Conservation (phyloP, 148 eudicot genomes). For the Cornus controversa region DNA sequence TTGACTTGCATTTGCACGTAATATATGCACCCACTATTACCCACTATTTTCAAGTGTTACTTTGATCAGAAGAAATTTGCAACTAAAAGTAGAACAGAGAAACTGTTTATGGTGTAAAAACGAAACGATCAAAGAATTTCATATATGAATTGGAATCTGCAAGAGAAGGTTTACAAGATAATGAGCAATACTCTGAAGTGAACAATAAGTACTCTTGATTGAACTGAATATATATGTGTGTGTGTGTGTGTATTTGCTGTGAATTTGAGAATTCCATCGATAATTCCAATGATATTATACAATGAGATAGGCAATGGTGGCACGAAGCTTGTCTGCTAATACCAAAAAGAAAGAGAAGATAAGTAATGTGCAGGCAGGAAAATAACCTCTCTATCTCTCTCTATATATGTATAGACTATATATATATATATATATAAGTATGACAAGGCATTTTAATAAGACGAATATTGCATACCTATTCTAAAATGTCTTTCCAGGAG, state of each 20-base stretch:
- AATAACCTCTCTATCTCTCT: too few species aligned
- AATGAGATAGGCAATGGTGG: not conserved
- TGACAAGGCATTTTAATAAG: too few species aligned
- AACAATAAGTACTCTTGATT: not conserved
- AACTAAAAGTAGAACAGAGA: too few species aligned
- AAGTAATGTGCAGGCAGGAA: not conserved
- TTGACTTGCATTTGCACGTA: not conserved
- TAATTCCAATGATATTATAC: not conserved
- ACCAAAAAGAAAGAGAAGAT: not conserved
- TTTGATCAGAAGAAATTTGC: not conserved
- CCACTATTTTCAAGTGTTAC: not conserved
- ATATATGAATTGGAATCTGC: not conserved
- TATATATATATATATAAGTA: not conserved
- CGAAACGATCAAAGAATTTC: not conserved
- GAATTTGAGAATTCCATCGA: not conserved
- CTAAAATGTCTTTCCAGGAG: constrained; percentile 39
- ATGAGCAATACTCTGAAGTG: not conserved
- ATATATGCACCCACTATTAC: not conserved
- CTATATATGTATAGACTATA: too few species aligned
- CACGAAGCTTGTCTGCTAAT: not conserved
- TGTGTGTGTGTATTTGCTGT: not conserved
- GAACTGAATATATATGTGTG: not conserved
- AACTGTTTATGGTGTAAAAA: not conserved
- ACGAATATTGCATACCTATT: too few species aligned
- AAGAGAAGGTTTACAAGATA: not conserved